Evolutionary conservation across 2,329 filamentous ascomycete species (phyloP).

Genomic region (Hypocrella siamensis): DNA sequence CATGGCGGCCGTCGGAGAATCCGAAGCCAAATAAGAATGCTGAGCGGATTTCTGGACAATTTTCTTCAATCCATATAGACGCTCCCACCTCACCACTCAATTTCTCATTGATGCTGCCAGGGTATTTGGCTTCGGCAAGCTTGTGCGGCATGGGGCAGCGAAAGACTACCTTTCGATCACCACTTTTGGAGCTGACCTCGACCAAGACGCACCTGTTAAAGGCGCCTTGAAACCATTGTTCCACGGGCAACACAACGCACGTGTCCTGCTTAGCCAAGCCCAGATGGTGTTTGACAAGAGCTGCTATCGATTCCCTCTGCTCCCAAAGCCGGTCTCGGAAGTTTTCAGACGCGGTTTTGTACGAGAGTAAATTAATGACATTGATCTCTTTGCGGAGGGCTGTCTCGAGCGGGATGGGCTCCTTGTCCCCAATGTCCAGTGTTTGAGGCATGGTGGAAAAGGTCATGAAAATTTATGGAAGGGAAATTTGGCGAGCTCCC

Average conservation of each 20-base stretch:
- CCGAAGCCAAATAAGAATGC: constrained; percentile 11
- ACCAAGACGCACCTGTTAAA: constrained; percentile 17
- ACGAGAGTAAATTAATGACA: no score
- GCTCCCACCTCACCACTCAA: constrained; percentile 20
- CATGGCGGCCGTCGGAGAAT: constrained; percentile 6
- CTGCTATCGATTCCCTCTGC: constrained; percentile 4
- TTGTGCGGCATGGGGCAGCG: constrained; percentile 16
- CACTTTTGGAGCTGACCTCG: constrained; percentile 2
- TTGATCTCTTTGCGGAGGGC: no score
- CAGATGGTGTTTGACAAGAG: constrained; percentile 5
- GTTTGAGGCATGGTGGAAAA: no score
- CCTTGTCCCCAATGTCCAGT: no score
- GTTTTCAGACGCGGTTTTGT: neutral
- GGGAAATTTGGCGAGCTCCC: no score
- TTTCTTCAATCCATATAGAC: constrained; percentile 20
- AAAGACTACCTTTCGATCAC: constrained; percentile 3
- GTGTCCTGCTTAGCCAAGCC: neutral
- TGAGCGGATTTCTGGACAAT: constrained; percentile 20
- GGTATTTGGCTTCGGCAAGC: constrained; percentile 16
- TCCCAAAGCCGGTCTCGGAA: constrained; percentile 4
- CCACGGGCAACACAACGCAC: constrained; percentile 1
- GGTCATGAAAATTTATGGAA: no score
- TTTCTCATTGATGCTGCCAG: constrained; percentile 25
- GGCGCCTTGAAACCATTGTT: constrained; percentile 12
- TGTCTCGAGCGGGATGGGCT: no score